A percentile compares a stretch with the other conserved stretches of the same genome.
Conservation (phyloP, 148 eudicot genomes). For the Simmondsia chinensis region DNA sequence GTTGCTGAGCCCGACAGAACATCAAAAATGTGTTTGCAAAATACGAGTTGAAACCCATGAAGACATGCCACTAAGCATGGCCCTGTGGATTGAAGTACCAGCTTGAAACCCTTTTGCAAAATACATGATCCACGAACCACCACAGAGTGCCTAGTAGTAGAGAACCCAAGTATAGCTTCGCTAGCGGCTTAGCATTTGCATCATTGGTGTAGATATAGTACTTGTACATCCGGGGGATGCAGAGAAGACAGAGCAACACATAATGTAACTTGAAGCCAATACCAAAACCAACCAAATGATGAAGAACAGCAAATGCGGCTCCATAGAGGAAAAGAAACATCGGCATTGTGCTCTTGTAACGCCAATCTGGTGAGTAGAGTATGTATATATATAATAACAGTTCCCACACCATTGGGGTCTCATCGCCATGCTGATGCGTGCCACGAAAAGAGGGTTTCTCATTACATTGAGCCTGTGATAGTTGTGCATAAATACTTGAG, state of each 20-base stretch:
- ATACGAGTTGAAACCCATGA: constrained; percentile 83
- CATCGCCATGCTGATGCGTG: constrained; percentile 92
- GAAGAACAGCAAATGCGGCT: constrained; percentile 64
- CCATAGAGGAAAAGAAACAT: constrained; percentile 84
- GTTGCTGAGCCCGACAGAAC: constrained; percentile 93
- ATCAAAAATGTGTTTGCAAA: constrained; percentile 82
- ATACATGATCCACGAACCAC: constrained; percentile 67
- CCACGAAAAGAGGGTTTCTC: constrained; percentile 5
- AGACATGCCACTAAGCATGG: constrained; percentile 83
- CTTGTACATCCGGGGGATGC: constrained; percentile 96
- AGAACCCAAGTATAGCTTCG: constrained; percentile 51
- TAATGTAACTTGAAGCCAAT: constrained; percentile 66
- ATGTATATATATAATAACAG: constrained; percentile 93
- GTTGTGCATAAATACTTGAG: no score
- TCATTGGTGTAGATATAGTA: constrained; percentile 68
- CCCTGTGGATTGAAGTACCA: constrained; percentile 87
- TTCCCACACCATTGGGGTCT: constrained; percentile 98
- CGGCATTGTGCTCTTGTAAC: constrained; percentile 90
- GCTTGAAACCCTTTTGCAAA: constrained; percentile 47
- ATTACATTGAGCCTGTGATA: no score
- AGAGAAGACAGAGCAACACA: constrained; percentile 69
- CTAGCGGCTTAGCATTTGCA: constrained; percentile 55
- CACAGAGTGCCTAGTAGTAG: constrained; percentile 46
- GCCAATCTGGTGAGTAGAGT: constrained; percentile 97
- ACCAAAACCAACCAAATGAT: constrained; percentile 50